A percentile compares a stretch with the other conserved stretches of the same genome.
phyloP scores from a whole-genome alignment of 2,329 filamentous ascomycete species.

The Fusarium paranaense region DNA sequence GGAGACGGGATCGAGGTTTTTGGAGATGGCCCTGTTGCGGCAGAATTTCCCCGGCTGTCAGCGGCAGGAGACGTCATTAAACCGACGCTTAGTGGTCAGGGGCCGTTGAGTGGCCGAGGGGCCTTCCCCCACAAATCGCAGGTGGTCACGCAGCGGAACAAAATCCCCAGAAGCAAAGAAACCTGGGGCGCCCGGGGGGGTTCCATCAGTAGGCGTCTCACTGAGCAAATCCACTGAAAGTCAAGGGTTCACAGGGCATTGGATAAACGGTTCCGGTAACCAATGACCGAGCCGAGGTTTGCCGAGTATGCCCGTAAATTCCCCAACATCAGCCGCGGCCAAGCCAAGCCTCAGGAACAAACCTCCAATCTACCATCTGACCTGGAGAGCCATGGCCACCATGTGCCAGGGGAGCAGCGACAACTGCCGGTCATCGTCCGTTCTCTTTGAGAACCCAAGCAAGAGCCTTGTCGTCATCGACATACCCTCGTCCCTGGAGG shows the following conservation, averaged over 20 bases:
- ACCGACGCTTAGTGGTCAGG: constrained; percentile 35
- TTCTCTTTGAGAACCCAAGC: constrained; percentile 50
- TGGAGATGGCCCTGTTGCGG: constrained; percentile 39
- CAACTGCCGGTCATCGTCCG: constrained; percentile 37
- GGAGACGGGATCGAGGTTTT: constrained; percentile 30
- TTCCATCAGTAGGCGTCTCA: not conserved
- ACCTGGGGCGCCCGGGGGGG: not conserved
- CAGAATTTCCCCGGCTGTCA: constrained; percentile 45
- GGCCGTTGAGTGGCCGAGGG: constrained; percentile 14
- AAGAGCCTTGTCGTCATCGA: constrained; percentile 71
- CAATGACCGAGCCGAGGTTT: constrained; percentile 47
- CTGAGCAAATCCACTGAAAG: not conserved
- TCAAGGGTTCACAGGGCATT: not conserved
- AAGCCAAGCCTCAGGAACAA: not conserved
- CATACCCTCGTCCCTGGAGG: constrained; percentile 76
- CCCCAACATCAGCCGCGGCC: constrained; percentile 22
- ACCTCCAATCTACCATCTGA: constrained; percentile 3
- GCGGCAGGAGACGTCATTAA: constrained; percentile 46
- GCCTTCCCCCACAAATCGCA: constrained; percentile 27
- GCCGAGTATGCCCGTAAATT: constrained; percentile 41
- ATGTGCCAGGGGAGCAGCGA: not conserved
- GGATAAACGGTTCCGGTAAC: constrained; percentile 33
- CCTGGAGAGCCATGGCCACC: constrained; percentile 11
- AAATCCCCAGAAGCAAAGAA: constrained; percentile 23
- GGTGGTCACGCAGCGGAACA: constrained; percentile 39